Base-by-base conservation (phyloP, 2,329 filamentous ascomycete genomes). In the Claviceps africana region DNA sequence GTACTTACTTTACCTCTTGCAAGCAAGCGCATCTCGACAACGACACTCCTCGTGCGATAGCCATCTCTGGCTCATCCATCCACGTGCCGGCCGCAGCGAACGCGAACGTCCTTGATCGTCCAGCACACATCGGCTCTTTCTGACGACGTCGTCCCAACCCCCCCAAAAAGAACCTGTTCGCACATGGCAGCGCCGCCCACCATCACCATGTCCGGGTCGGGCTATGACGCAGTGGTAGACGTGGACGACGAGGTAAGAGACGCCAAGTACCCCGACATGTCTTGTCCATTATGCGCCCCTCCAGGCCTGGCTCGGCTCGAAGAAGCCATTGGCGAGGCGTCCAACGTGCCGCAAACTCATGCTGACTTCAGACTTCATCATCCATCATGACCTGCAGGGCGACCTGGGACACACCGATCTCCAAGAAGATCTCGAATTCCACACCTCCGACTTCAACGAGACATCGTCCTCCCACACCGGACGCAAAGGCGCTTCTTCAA, bases 351-450 rank as follows among this genome's bases (percentile, higher is more conserved):
- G 15, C 21, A 7, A 43, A 43, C 15, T 9, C 15, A 31, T 21
- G 8, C 39, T 39, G n/a, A 39, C 37, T 13, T 8, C 4, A 9
- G 5, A 17, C 7, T 17, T 8, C 22, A 37, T 40, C 22, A n/a
- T 49, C 35, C 9, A 10, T 10, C 31, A 33, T 35, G 21, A 40
- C 40, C 10, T 5, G n/a, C 66, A 97, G 90, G 91, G 91, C 64
- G 93, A 98, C 71, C 83, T 98, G 66, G 93, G 93, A 63, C 90
- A 96, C 72, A 98, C 93, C 53, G 93, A 98, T 69, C 85, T 98
- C 25, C 89, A 96, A 75, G 91, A 96, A 69, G 93, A 97, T 71
- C 89, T 98, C 67, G 93, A 97, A 78, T 98, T 98, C 74, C 93
- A 98, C 77, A 86, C 83, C 65, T 96, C 90, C 58, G 81, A 86